phyloP scores from a whole-genome alignment of 2,329 filamentous ascomycete genomes.

The Pestalotiopsis sp. region DNA sequence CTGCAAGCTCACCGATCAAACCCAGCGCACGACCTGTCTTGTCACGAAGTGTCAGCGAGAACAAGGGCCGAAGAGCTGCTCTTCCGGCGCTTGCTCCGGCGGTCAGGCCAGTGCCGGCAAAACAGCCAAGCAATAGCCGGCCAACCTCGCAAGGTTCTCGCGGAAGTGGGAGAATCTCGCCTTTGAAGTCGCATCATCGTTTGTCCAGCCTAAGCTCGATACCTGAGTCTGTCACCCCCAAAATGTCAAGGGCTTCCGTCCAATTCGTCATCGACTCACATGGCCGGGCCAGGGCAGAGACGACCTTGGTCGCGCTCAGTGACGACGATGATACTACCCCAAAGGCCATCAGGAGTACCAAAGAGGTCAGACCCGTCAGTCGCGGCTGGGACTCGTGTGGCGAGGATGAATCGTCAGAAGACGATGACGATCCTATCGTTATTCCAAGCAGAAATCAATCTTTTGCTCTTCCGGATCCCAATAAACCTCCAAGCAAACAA shows the following conservation, averaged over 20 bases:
- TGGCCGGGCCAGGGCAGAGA: slow-evolving; percentile 58
- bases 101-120: slow-evolving; percentile 32
- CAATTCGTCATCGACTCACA: slow-evolving; percentile 65
- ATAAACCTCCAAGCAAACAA: slow-evolving; percentile 48
- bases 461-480: slow-evolving; percentile 56
- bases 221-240: slow-evolving; percentile 49
- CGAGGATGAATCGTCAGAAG: slow-evolving; percentile 56
- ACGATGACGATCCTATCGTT: slow-evolving; percentile 62
- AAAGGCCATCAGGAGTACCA: slow-evolving; percentile 19
- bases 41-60: slow-evolving; percentile 56
- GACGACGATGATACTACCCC: slow-evolving; percentile 24
- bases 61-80: slow-evolving; percentile 43
- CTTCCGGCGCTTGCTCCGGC: slow-evolving; percentile 49
- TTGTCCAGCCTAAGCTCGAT: slow-evolving; percentile 57
- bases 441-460: slow-evolving; percentile 62
- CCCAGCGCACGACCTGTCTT: slow-evolving; percentile 47
- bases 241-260: slow-evolving; percentile 54
- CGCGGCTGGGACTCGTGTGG: slow-evolving; percentile 47
- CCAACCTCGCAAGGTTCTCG: slow-evolving; percentile 35
- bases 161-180: slow-evolving; percentile 49
- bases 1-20: slow-evolving; percentile 53
- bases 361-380: slow-evolving; percentile 17
- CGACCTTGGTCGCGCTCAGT: slow-evolving; percentile 40
- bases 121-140: slow-evolving; percentile 24
- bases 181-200: slow-evolving; percentile 52